Base-by-base conservation (phyloP, 2,329 filamentous ascomycete genomes). In the Penicillium sp. region DNA sequence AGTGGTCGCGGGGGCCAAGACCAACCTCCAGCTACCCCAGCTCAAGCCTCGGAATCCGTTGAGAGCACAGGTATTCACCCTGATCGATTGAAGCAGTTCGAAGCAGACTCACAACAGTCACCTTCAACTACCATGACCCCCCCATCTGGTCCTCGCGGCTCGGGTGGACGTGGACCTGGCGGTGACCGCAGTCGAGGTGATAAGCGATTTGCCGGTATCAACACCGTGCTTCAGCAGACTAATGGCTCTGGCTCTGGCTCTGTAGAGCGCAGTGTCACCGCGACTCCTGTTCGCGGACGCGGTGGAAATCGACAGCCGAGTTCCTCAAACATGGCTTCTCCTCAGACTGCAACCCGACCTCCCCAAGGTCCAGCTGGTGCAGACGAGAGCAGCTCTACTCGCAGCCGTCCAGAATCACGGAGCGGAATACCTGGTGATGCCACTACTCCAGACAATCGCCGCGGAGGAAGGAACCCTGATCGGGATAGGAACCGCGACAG, bases 11-110 rank as follows among this genome's bases (percentile, higher is more conserved):
- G 60, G 21, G 63, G 54, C 36, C 69, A 69, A 21, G 74, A 73
- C 10, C 70, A 68, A 47, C 59, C 67, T 7, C 62, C 68, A 8
- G 50, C 66, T 36, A 34, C 67, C n/a, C 61, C 64, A 26, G 52
- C 66, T 11, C 65, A 74, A 14, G 69, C 74, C 26, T 47, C 66
- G 10, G 70, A 70, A 9, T 64, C 60, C 28, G 59, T 68, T 37
- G 75, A 79, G 31, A 67, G 73, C 14, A 68, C 72, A 19, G 80
- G 81, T 28, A 77, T 85, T 42, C 82, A 84, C 63, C 82, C 82
- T 10, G 82, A 83, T 62, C 77, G 82, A 33, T 67, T 83, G 42
- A 77, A 76, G 33, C 72, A 79, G 29, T 72, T 74, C 53, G 65
- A 69, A 44, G 71, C 71, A 55, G 60, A 64, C 18, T 46, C 62